Percentiles rank a stretch among this genome's conserved stretches.
Conservation (phyloP, 805 yeast species). For the Suhomyces canberraensis region DNA sequence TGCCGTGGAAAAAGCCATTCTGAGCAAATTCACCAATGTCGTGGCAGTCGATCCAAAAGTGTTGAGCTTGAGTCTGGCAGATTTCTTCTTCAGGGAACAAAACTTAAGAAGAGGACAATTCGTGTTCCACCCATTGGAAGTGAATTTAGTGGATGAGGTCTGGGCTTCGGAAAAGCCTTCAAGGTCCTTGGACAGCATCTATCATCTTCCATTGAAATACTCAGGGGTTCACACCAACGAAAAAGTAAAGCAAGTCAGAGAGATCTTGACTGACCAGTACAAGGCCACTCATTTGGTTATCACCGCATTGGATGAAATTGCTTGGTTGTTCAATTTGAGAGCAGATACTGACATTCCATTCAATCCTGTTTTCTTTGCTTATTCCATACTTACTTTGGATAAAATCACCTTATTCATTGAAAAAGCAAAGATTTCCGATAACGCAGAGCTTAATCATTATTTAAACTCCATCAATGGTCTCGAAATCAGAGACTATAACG, state of each 20-base stretch:
- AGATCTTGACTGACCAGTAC: constrained; percentile 24
- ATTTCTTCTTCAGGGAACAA: constrained; percentile 30
- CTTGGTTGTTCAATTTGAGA: constrained; percentile 86
- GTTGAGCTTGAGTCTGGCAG: constrained; percentile 50
- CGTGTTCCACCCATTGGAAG: constrained; percentile 28
- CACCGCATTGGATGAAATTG: constrained; percentile 81
- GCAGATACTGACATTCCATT: constrained; percentile 73
- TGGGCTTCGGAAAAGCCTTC: constrained; percentile 37
- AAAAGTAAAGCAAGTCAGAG: constrained; percentile 29
- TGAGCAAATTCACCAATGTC: constrained; percentile 45
- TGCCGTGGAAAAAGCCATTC: constrained; percentile 52
- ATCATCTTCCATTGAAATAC: constrained; percentile 25
- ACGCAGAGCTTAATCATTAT: constrained; percentile 21
- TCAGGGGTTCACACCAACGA: constrained; percentile 32
- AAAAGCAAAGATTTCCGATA: constrained; percentile 37
- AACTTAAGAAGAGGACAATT: constrained; percentile 17
- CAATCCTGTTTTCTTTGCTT: constrained; percentile 84
- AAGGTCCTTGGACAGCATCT: constrained; percentile 33
- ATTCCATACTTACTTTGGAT: constrained; percentile 37
- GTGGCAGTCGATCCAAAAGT: constrained; percentile 85
- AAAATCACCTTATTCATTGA: constrained; percentile 54
- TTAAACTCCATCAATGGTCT: constrained; percentile 26
- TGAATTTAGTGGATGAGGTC: constrained; percentile 36
- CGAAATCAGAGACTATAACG: constrained; percentile 48
- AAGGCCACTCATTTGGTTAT: constrained; percentile 45